Base-by-base conservation (phyloP, 2,329 filamentous ascomycete genomes). In the Sarocladium kiliense region DNA sequence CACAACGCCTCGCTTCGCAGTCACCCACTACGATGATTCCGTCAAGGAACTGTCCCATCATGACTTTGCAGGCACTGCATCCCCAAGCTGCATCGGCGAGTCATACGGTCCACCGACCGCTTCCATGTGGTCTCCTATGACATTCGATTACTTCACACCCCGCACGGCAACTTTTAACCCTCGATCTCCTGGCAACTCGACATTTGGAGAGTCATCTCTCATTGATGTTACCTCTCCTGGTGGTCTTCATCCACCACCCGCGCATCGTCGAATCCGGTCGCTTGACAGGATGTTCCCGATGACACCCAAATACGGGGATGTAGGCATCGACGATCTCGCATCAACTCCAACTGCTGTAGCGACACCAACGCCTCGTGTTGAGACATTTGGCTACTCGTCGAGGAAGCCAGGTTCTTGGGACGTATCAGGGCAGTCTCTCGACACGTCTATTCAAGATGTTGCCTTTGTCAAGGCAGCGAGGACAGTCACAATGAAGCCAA, bases 201-300 rank as follows among this genome's bases (percentile, higher is more conserved):
- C 72, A 37, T 72, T 70, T 45, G 73, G 71, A 3, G 69, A 75
- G 54, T 71, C 73, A 5, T 68, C 71, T 2, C 55, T 75, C 12
- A 56, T 75, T 9, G 69, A 74, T 36, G 63, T 23, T 3, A 23
- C 21, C 3, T 41, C 21, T 6, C 50, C 36, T 39, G 18, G 34
- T 19, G 50, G 50, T 10, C 34, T 53, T 19, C 19, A 27, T 18
- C 50, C 50, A 6, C 50, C 50, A n/a, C 50, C 50, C 3, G 23
- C 50, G 3, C 50, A 53, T 19, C 50, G 34, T 27, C 64, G 70
- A 56, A 65, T 68, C 32, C 69, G 66, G 47, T 76, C 74, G 10
- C 62, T 75, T 2, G 73, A 74, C 45, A 63, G 71, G 49, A 65
- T 66, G 19, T 68, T 66, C 50, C 59, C 66, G 36, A 55, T 56